phyloP scores from a whole-genome alignment of 192 early-diverging fungal genomes.

The Entomortierella chlamydospora region DNA sequence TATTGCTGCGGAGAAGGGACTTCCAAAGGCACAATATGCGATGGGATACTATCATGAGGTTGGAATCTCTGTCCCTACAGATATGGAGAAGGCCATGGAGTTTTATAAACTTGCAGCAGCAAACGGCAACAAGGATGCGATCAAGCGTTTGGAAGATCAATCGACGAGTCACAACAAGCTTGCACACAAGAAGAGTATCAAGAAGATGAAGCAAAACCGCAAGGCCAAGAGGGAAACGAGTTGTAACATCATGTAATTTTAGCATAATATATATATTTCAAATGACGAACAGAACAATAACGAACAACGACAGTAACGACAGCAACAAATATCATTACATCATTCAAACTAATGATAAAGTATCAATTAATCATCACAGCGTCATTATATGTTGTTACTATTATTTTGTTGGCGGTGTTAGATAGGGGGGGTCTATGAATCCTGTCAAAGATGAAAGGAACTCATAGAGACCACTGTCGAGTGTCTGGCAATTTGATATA shows the following conservation, averaged over 20 bases:
- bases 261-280: background rate
- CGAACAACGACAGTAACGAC: too few relatives aligned
- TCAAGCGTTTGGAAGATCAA: slow-evolving; percentile 35
- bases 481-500: too few relatives aligned
- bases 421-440: too few relatives aligned
- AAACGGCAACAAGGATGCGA: slow-evolving; percentile 54
- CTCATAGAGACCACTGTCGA: too few relatives aligned
- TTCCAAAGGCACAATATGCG: slow-evolving; percentile 86
- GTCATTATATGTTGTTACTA: too few relatives aligned
- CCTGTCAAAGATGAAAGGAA: too few relatives aligned
- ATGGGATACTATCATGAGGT: slow-evolving; percentile 92
- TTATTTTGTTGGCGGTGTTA: too few relatives aligned
- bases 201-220: slow-evolving; percentile 24
- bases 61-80: slow-evolving; percentile 72
- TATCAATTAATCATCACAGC: too few relatives aligned
- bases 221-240: slow-evolving; percentile 23
- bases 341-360: too few relatives aligned
- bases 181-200: slow-evolving; percentile 24
- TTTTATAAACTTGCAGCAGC: slow-evolving; percentile 65
- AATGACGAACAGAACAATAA: background rate
- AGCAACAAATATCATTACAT: too few relatives aligned
- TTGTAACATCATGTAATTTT: slow-evolving; percentile 43
- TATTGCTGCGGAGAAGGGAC: slow-evolving; percentile 81
- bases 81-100: slow-evolving; percentile 66
- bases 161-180: background rate